Conservation (phyloP, 2,329 filamentous ascomycete species). For the Alternaria burnsii region DNA sequence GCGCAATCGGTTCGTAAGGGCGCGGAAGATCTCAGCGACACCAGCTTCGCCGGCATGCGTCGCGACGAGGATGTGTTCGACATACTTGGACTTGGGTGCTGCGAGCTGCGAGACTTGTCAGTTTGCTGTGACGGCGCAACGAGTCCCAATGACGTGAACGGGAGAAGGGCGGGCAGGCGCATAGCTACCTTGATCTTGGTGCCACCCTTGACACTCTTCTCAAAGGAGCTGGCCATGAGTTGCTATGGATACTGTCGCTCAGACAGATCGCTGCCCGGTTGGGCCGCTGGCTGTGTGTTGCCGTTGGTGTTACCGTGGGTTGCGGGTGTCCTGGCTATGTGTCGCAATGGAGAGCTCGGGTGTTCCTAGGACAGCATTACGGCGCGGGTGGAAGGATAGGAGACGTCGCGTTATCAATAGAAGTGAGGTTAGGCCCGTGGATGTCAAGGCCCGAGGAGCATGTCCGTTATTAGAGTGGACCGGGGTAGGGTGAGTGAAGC, state of each 20-base stretch:
- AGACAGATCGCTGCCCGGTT: constrained; percentile 23
- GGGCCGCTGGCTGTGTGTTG: constrained; percentile 23
- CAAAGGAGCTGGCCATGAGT: constrained; percentile 84
- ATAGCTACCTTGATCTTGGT: constrained; percentile 88
- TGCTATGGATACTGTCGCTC: constrained; percentile 20
- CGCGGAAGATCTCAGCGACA: constrained; percentile 93
- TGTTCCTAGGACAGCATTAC: constrained; percentile 43
- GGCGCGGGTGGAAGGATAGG: constrained; percentile 26
- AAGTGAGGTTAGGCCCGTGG: constrained; percentile 15
- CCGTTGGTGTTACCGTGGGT: constrained; percentile 15
- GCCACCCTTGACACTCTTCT: constrained; percentile 98
- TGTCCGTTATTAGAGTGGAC: constrained; percentile 25
- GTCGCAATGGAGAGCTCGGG: constrained; percentile 23
- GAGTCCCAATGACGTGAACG: not conserved
- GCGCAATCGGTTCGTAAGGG: constrained; percentile 84
- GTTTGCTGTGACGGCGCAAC: constrained; percentile 23
- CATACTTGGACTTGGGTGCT: constrained; percentile 98
- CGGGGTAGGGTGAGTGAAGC: constrained; percentile 23
- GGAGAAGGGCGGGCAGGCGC: constrained; percentile 9
- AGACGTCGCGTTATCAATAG: constrained; percentile 29
- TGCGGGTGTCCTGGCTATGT: constrained; percentile 14
- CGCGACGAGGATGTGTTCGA: constrained; percentile 95
- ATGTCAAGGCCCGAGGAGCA: constrained; percentile 22
- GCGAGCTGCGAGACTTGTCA: constrained; percentile 70
- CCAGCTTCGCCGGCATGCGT: constrained; percentile 95